Evolutionary conservation across 1,284 basidiomycete species (phyloP).

Genomic region (Irpex lacteus): DNA sequence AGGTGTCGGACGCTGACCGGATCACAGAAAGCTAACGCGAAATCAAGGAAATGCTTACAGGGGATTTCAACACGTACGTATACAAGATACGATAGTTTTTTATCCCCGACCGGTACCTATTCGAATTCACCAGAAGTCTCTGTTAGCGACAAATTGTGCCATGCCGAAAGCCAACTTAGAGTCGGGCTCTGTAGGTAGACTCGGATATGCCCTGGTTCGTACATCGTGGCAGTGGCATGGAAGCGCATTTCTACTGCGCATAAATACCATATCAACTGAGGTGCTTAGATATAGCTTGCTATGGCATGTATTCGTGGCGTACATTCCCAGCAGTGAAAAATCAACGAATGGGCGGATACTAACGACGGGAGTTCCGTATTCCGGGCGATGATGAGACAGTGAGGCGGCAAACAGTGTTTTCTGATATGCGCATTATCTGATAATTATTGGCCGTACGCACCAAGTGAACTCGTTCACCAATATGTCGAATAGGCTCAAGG

Average conservation of each 20-base stretch:
- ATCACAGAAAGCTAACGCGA: background rate
- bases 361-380: too few species aligned
- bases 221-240: too few species aligned
- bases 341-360: background rate
- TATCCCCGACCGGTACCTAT: background rate
- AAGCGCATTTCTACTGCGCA: too few species aligned
- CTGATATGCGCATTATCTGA: too few species aligned
- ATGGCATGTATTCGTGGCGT: background rate
- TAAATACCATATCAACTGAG: background rate
- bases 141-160: background rate
- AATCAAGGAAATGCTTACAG: background rate
- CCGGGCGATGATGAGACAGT: too few species aligned
- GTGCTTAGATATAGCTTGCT: background rate
- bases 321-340: background rate
- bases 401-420: too few species aligned
- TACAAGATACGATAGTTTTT: background rate
- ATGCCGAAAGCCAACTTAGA: background rate
- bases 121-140: background rate
- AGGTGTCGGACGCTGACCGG: background rate
- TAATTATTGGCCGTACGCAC: too few species aligned
- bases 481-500: too few species aligned
- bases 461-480: too few species aligned
- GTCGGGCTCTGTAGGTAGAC: background rate
- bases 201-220: background rate
- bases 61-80: background rate